A percentile compares a stretch with the other conserved stretches of the same genome.
Evolutionary conservation across 2,329 filamentous ascomycete species (phyloP).

Genomic region (Neofusicoccum kwambonambiense): DNA sequence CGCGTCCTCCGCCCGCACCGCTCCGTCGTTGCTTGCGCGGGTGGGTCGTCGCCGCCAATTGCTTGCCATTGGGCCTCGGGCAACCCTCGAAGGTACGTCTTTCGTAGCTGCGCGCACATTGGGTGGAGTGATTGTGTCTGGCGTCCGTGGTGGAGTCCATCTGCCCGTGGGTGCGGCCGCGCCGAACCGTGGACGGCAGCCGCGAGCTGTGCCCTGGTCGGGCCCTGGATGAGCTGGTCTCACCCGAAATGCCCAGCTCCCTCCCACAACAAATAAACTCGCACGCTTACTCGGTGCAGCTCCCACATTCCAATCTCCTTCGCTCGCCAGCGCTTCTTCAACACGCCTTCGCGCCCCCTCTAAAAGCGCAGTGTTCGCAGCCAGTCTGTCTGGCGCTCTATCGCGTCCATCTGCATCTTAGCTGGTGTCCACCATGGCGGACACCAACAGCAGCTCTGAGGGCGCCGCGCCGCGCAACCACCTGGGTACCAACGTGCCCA

Average conservation of each 20-base stretch:
- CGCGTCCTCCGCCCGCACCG: not conserved
- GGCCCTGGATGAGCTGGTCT: not conserved
- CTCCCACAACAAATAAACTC: not conserved
- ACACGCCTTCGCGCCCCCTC: not conserved
- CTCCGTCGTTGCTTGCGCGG: not conserved
- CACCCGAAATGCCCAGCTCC: conserved; percentile 1
- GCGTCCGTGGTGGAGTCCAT: no score
- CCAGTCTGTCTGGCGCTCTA: not conserved
- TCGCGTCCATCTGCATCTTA: conserved; percentile 12
- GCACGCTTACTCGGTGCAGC: not conserved
- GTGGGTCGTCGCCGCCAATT: not conserved
- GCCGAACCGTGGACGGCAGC: not conserved
- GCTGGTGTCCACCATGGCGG: conserved; percentile 10
- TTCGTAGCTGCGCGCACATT: not conserved
- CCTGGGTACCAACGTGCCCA: conserved; percentile 27
- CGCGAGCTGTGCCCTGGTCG: not conserved
- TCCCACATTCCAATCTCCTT: not conserved
- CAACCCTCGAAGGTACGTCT: not conserved
- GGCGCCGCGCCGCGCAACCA: conserved; percentile 24
- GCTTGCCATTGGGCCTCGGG: conserved; percentile 1
- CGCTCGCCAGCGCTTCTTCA: not conserved
- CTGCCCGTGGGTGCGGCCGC: not conserved
- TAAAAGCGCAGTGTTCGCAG: not conserved
- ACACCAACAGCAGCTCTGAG: conserved; percentile 14
- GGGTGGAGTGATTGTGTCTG: no score